Conservation (phyloP, 768 basidiomycete genomes). For the Butyriboletus loyo region DNA sequence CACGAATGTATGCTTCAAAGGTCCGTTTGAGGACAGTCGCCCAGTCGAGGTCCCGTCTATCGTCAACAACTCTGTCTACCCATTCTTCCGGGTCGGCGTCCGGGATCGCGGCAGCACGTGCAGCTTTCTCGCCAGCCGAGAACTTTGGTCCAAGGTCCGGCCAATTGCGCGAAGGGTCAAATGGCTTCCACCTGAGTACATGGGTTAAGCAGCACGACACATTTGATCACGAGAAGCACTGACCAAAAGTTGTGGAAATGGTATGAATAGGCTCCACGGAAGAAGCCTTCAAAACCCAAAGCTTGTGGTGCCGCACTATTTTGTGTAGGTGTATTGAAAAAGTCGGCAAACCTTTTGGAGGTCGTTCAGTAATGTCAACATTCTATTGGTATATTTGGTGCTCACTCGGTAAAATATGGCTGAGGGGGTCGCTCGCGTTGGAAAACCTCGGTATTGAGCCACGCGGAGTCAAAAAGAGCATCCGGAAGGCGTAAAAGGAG, state of each 20-base stretch:
- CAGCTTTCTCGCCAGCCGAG: conserved; percentile 65
- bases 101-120: conserved; percentile 45
- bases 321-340: conserved; percentile 77
- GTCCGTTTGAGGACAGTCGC: conserved; percentile 92
- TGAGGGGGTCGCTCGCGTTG: conserved; percentile 92
- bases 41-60: conserved; percentile 87
- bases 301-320: conserved; percentile 81
- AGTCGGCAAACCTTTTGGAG: conserved; percentile 69
- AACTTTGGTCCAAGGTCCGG: conserved; percentile 89
- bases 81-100: conserved; percentile 34
- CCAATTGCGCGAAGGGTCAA: conserved; percentile 91
- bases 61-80: conserved; percentile 49
- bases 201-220: not conserved
- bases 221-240: conserved; percentile 19
- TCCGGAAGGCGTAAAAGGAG: conserved; percentile 88
- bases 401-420: conserved; percentile 86
- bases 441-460: conserved; percentile 91
- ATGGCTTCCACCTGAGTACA: conserved; percentile 84
- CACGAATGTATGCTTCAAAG: conserved; percentile 89
- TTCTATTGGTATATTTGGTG: not conserved
- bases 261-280: conserved; percentile 92
- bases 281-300: conserved; percentile 93
- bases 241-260: conserved; percentile 96
- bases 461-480: conserved; percentile 94
- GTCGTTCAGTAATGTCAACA: not conserved